A percentile compares a stretch with the other conserved stretches of the same genome.
phyloP scores from a whole-genome alignment of 441 rosid species.

The Viola pubescens region DNA sequence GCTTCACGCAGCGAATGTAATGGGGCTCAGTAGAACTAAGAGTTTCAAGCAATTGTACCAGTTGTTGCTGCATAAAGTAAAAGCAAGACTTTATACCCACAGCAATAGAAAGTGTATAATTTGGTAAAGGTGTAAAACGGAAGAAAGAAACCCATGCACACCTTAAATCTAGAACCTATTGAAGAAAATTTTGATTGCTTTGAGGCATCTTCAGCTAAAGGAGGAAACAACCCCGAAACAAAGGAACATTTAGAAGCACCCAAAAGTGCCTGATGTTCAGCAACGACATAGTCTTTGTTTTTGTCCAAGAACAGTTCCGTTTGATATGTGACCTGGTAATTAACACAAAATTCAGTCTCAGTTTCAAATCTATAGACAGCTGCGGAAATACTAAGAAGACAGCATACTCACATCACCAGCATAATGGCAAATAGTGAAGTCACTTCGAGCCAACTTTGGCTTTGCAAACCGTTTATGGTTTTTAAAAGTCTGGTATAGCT shows the following conservation, averaged over 20 bases:
- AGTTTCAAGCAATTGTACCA: conserved; percentile 84
- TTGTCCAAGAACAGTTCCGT: conserved; percentile 94
- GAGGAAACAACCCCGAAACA: conserved; percentile 77
- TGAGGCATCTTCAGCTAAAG: conserved; percentile 67
- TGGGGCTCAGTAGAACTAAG: conserved; percentile 95
- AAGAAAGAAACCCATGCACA: conserved; percentile 27
- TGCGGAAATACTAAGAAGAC: neutral
- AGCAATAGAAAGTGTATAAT: conserved; percentile 12
- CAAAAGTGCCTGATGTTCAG: conserved; percentile 93
- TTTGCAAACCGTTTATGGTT: conserved; percentile 86
- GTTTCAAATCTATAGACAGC: neutral
- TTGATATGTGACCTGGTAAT: conserved; percentile 90
- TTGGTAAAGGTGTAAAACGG: neutral
- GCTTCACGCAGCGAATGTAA: conserved; percentile 98
- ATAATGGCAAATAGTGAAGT: conserved; percentile 93
- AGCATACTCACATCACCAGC: conserved; percentile 83
- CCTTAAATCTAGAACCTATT: conserved; percentile 98
- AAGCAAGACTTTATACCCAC: conserved; percentile 16
- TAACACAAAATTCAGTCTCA: conserved; percentile 7
- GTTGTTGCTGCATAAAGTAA: conserved; percentile 72
- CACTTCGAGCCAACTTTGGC: conserved; percentile 89
- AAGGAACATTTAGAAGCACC: conserved; percentile 86
- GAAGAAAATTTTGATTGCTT: conserved; percentile 94
- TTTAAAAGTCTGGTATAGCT: conserved; percentile 92
- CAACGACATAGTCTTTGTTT: conserved; percentile 98